Evolutionary conservation across 2,329 filamentous ascomycete species (phyloP).

Genomic region (Verticillium isaacii): DNA sequence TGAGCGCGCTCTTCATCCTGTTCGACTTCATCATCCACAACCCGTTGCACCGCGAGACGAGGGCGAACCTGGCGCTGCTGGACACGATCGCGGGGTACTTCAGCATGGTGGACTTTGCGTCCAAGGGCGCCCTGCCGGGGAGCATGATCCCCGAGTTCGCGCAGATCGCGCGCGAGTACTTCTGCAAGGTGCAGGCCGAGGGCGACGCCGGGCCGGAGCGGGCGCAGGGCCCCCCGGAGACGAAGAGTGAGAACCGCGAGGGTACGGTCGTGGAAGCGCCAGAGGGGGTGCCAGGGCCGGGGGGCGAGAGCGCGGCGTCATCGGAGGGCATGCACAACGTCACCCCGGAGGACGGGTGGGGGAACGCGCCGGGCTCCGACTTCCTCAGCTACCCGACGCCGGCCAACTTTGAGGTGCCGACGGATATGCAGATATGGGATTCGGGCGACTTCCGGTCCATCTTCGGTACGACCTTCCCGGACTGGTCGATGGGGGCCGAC

Average conservation of each 20-base stretch:
- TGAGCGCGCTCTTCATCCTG: slow-evolving; percentile 16
- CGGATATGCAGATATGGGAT: not conserved
- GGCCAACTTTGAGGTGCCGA: not conserved
- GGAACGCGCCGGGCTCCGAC: not conserved
- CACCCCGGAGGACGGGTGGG: not conserved
- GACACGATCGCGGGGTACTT: slow-evolving; percentile 13
- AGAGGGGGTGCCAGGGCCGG: not conserved
- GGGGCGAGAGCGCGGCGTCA: not conserved
- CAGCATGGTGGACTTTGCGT: slow-evolving; percentile 8
- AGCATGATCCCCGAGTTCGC: slow-evolving; percentile 7
- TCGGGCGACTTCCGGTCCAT: not conserved
- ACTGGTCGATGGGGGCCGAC: not conserved
- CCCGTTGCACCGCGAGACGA: slow-evolving; percentile 13
- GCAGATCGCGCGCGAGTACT: slow-evolving; percentile 7
- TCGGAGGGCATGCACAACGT: not conserved
- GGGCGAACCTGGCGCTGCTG: slow-evolving; percentile 10
- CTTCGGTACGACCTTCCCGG: not conserved
- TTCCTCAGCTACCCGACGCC: not conserved
- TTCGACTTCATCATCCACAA: slow-evolving; percentile 18
- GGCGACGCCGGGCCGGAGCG: too few species aligned
- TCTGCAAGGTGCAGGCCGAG: not conserved
- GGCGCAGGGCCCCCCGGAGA: not conserved
- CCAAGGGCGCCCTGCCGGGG: slow-evolving; percentile 9
- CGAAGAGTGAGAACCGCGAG: not conserved
- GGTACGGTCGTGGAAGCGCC: not conserved